Conservation (phyloP, 2,329 filamentous ascomycete genomes). For the Zelopaecilomyces penicillatus region DNA sequence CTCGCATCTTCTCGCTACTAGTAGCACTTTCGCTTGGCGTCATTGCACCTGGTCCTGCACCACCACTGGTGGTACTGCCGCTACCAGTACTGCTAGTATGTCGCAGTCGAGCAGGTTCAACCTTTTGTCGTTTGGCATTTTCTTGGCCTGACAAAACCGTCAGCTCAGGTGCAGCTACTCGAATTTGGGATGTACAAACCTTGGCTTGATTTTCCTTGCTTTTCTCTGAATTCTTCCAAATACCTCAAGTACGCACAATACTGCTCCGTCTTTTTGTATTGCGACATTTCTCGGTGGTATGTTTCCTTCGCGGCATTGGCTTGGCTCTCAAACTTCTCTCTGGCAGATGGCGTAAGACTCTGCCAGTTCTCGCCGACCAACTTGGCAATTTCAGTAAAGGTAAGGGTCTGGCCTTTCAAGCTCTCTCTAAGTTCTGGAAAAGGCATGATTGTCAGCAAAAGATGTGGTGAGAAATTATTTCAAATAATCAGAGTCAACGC, state of each 20-base stretch:
- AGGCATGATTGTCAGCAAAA: neutral
- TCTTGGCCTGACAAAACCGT: conserved; percentile 23
- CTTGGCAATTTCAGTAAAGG: conserved; percentile 78
- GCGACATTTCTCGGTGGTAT: conserved; percentile 62
- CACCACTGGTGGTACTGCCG: conserved; percentile 23
- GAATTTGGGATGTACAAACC: conserved; percentile 30
- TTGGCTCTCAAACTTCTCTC: conserved; percentile 64
- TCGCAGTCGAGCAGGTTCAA: conserved; percentile 29
- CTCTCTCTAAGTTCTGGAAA: conserved; percentile 65
- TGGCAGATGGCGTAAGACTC: conserved; percentile 54
- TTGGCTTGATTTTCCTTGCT: conserved; percentile 52
- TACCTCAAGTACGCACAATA: conserved; percentile 65
- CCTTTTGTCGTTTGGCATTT: conserved; percentile 38
- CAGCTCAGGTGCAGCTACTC: conserved; percentile 1
- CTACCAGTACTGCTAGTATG: conserved; percentile 25
- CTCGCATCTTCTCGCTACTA: conserved; percentile 38
- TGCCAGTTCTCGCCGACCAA: conserved; percentile 79
- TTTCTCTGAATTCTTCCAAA: conserved; percentile 68
- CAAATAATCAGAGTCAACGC: conserved; percentile 25
- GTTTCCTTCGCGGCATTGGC: conserved; percentile 67
- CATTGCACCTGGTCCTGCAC: conserved; percentile 28
- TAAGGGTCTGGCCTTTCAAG: conserved; percentile 65
- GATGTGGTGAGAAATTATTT: neutral
- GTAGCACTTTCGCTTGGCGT: conserved; percentile 34
- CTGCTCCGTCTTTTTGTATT: conserved; percentile 69